A percentile compares a stretch with the other conserved stretches of the same genome.
Evolutionary conservation across 2,329 filamentous ascomycete genomes (phyloP).

Genomic region (Sporothrix euskadiensis): DNA sequence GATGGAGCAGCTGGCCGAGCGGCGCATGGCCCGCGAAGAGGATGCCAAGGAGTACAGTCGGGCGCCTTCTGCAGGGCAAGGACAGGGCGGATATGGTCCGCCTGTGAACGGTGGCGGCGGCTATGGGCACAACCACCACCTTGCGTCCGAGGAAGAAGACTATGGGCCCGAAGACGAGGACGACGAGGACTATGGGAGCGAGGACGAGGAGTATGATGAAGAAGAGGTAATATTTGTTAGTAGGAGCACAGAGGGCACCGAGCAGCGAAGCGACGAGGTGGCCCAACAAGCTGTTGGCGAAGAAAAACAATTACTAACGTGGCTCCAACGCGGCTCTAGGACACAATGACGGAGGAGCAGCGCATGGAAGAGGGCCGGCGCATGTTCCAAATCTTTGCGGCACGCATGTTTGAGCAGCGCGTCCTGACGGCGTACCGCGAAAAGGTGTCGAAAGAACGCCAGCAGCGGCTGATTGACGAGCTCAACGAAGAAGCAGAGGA

Average conservation of each 20-base stretch:
- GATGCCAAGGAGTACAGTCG: conserved; percentile 69
- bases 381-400: conserved; percentile 99
- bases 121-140: conserved; percentile 67
- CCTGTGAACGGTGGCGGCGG: conserved; percentile 53
- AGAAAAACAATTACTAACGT: not conserved
- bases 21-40: conserved; percentile 94
- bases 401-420: conserved; percentile 97
- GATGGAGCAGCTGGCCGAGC: conserved; percentile 99
- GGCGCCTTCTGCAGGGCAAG: not conserved
- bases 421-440: conserved; percentile 97
- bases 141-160: conserved; percentile 61
- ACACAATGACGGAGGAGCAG: conserved; percentile 95
- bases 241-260: not conserved
- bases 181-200: conserved; percentile 63
- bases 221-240: conserved; percentile 63
- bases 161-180: conserved; percentile 50
- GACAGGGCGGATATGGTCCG: conserved; percentile 37
- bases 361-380: conserved; percentile 97
- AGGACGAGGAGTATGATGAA: conserved; percentile 71
- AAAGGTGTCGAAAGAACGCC: conserved; percentile 91
- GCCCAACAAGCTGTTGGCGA: not conserved
- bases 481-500: conserved; percentile 79
- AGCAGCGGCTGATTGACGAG: conserved; percentile 87
- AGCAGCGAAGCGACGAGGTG: not conserved
- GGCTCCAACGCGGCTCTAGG: conserved; percentile 54